Conservation (phyloP, 495 filamentous ascomycete genomes). For the Rostrohypoxylon terebratum region DNA sequence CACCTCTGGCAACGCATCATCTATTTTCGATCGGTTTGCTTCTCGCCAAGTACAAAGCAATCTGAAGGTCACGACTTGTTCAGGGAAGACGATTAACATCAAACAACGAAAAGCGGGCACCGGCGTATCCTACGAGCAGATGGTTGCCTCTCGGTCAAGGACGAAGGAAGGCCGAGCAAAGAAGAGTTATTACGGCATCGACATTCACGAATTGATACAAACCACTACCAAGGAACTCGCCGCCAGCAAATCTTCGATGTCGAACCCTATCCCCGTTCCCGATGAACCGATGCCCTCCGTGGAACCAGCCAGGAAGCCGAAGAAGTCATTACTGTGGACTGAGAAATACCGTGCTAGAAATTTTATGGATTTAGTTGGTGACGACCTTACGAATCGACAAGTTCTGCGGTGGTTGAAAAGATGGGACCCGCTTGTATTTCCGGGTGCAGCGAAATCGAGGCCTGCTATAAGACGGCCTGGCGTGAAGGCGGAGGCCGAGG, state of each 20-base stretch:
- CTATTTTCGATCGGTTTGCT: conserved; percentile 53
- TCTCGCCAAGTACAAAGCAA: conserved; percentile 47
- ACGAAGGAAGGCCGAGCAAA: conserved; percentile 77
- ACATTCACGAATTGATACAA: conserved; percentile 85
- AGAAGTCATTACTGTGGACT: conserved; percentile 75
- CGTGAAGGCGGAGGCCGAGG: conserved; percentile 59
- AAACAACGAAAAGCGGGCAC: conserved; percentile 60
- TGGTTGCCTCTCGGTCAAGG: conserved; percentile 76
- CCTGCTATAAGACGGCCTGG: conserved; percentile 49
- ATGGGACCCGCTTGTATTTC: conserved; percentile 95
- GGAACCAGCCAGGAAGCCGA: conserved; percentile 56
- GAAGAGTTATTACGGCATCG: conserved; percentile 89
- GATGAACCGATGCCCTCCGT: conserved; percentile 49
- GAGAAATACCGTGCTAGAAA: conserved; percentile 92
- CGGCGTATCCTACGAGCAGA: conserved; percentile 70
- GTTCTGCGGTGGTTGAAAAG: conserved; percentile 93
- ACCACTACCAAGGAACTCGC: conserved; percentile 66
- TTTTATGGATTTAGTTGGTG: conserved; percentile 93
- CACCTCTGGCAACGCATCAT: conserved; percentile 26
- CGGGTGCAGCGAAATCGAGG: conserved; percentile 71
- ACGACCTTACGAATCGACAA: conserved; percentile 91
- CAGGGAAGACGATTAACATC: conserved; percentile 71
- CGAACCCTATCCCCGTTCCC: conserved; percentile 35
- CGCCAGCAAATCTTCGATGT: conserved; percentile 30
- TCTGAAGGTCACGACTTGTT: conserved; percentile 70